These are phyloP conservation scores for Eimeria falciformis DNA, from an alignment of 169 alveolate species.

Conservation along the genomic window DNA sequence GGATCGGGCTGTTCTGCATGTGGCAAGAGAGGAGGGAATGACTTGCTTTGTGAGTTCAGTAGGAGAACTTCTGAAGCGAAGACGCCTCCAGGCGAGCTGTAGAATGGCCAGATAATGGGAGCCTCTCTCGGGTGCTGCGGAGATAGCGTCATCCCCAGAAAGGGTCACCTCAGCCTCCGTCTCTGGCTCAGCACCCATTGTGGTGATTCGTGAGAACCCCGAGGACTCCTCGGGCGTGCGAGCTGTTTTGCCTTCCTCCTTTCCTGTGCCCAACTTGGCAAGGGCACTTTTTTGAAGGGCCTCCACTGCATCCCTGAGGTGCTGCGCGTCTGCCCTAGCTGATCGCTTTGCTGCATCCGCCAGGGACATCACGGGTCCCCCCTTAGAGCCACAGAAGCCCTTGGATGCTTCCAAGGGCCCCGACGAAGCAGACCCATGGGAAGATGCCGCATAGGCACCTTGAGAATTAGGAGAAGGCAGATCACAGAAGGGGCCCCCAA, in stretches of 20 bases:
- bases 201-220: constrained; percentile 32
- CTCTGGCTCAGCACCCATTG: constrained; percentile 55
- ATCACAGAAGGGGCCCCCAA: constrained; percentile 16
- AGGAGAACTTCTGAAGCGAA: constrained; percentile 56
- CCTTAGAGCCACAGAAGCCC: not conserved
- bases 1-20: too few relatives aligned
- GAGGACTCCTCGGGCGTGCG: constrained; percentile 12
- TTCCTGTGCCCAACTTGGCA: constrained; percentile 61
- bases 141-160: not conserved
- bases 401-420: constrained; percentile 2
- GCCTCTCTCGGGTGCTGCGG: not conserved
- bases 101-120: constrained; percentile 3
- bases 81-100: constrained; percentile 66
- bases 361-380: constrained; percentile 45
- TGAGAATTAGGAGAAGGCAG: constrained; percentile 50
- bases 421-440: not conserved
- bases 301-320: constrained; percentile 68
- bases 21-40: not conserved
- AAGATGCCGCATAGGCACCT: not conserved
- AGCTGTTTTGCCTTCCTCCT: not conserved
- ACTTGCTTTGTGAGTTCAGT: constrained; percentile 53
- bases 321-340: constrained; percentile 73
- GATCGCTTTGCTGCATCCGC: constrained; percentile 61
- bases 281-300: constrained; percentile 60
- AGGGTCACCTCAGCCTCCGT: not conserved